A percentile compares a stretch with the other conserved stretches of the same genome.
These are phyloP conservation scores for Ceratobasidium theobromae DNA, from an alignment of 1,284 basidiomycete species.

Conservation along the genomic window DNA sequence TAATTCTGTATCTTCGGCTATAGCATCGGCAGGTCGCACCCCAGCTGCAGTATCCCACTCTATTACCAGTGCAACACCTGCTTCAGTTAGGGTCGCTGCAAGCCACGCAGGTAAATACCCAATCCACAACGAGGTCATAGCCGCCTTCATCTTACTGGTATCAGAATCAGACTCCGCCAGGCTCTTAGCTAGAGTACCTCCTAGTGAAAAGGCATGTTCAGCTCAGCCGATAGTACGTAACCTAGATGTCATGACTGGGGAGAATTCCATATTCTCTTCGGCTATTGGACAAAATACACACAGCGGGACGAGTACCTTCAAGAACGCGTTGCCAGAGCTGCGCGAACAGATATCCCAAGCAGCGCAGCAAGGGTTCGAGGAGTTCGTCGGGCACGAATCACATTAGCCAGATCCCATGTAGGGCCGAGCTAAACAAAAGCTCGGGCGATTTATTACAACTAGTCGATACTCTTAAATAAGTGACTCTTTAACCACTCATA, in stretches of 20 bases:
- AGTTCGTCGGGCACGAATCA: neutral
- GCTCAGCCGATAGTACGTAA: constrained; percentile 1
- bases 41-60: neutral
- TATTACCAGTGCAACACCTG: constrained; percentile 12
- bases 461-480: neutral
- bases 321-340: neutral
- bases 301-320: neutral
- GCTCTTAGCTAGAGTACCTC: neutral
- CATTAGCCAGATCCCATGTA: neutral
- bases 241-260: neutral
- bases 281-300: neutral
- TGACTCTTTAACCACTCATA: too few relatives aligned
- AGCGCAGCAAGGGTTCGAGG: constrained; percentile 23
- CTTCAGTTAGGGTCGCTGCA: constrained; percentile 8
- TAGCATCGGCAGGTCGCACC: constrained; percentile 8
- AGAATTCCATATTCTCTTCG: neutral
- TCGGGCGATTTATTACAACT: neutral
- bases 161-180: neutral
- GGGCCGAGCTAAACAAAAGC: constrained; percentile 5
- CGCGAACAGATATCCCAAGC: constrained; percentile 25
- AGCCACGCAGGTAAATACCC: neutral
- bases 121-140: neutral
- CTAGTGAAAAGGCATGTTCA: neutral
- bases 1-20: neutral
- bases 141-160: neutral